A percentile compares a stretch with the other conserved stretches of the same genome.
These are phyloP conservation scores for Ascochyta koolunga DNA, from an alignment of 2,329 filamentous ascomycete genomes.

Conservation along the genomic window DNA sequence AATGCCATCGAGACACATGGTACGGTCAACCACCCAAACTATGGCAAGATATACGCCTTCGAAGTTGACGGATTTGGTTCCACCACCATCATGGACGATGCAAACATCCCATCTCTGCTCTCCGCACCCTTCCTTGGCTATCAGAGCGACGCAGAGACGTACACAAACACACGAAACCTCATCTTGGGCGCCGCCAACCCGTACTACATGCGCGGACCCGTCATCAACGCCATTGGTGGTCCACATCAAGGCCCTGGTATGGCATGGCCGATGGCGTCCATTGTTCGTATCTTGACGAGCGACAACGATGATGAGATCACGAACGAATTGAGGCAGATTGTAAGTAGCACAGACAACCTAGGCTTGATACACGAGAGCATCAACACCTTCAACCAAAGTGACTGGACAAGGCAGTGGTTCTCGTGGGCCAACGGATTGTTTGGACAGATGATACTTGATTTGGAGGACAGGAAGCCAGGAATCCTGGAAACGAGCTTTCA, in stretches of 20 bases:
- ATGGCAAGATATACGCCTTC: conserved; percentile 54
- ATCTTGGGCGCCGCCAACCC: conserved; percentile 55
- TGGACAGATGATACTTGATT: conserved; percentile 57
- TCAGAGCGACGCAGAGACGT: conserved; percentile 49
- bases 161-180: conserved; percentile 54
- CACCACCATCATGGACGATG: conserved; percentile 71
- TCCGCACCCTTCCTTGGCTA: conserved; percentile 70
- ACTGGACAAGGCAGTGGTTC: conserved; percentile 59
- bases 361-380: conserved; percentile 61
- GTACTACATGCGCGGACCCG: conserved; percentile 58
- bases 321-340: conserved; percentile 51
- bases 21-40: conserved; percentile 46
- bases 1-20: conserved; percentile 54
- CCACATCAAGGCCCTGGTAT: conserved; percentile 55
- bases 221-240: conserved; percentile 56
- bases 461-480: conserved; percentile 52
- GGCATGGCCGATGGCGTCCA: conserved; percentile 60
- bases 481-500: conserved; percentile 54
- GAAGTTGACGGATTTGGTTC: conserved; percentile 56
- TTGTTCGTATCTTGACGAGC: conserved; percentile 58
- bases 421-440: conserved; percentile 60
- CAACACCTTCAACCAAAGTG: conserved; percentile 53
- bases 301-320: conserved; percentile 55
- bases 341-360: conserved; percentile 55
- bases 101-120: conserved; percentile 72